Base-by-base conservation (phyloP, 441 rosid species). In the Aleurites moluccanus region DNA sequence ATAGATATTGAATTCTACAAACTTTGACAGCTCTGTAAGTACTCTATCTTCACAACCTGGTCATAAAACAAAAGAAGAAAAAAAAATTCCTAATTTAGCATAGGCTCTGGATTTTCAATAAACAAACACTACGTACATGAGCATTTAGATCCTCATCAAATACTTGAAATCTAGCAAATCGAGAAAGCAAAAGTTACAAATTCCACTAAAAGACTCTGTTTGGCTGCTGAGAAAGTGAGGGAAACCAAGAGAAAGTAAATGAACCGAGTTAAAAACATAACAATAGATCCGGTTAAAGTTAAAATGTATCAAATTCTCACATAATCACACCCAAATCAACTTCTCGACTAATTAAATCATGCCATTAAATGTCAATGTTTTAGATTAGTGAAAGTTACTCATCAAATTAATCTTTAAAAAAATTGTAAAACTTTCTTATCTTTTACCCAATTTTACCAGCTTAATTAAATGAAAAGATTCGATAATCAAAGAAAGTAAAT, bases 11-110 rank as follows among this genome's bases (percentile, higher is more conserved):
- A 25, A 73, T 67, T 64, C 57, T 55, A 38, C 27, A 40, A 62
- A 69, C 62, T 55, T 65, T 20, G 8, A 78, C 71, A 53, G 56
- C 81, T 73, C 57, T 21, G 67, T 25, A 69, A 59, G 63, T n/a
- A 47, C 4, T 42, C n/a, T 45, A 63, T 64, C 73, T 77, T 50
- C 71, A 59, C 62, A 66, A 42, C 79, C 87, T 84, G 81, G 49
- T 52, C 25, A 30, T 14, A 3, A 47, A 63, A 56, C 16, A 7
- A 42, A 23, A 62, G 13, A 20, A 3, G 1, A 23, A 63, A 61
- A 73, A 6, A 52, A 14, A 44, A 65, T 13, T 10, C 56, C 40
- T 33, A 67, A 27, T 28, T 64, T 38, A 25, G 42, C 2, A 57
- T 42, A 61, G 40, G 23, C 40, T 13, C 63, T 13, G 14, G 63